A percentile compares a stretch with the other conserved stretches of the same genome.
Evolutionary conservation across 208 protist species (phyloP).

Genomic region (Wallacemonas sp.): DNA sequence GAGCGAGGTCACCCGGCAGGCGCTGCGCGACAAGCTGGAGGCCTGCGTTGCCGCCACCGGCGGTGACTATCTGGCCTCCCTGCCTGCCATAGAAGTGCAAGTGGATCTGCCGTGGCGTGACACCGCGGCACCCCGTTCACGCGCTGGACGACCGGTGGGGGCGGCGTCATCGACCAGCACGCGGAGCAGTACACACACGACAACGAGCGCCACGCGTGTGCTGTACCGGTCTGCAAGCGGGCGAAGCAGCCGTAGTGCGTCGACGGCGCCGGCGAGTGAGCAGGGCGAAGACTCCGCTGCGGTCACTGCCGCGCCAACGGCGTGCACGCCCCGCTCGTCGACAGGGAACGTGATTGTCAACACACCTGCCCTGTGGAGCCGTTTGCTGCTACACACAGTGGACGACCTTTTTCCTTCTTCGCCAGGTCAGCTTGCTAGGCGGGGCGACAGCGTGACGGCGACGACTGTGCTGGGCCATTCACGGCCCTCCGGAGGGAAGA

Average conservation of each 20-base stretch:
- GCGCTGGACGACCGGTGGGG: no score
- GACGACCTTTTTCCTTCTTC: conserved; percentile 19
- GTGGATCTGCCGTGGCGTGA: not conserved
- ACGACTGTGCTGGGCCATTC: no score
- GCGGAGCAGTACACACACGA: not conserved
- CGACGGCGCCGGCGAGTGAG: not conserved
- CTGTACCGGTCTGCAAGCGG: not conserved
- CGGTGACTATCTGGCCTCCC: conserved; percentile 29
- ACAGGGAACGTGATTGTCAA: conserved; percentile 5
- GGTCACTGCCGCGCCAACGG: not conserved
- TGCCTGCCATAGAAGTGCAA: conserved; percentile 32
- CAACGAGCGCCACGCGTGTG: conserved; percentile 4
- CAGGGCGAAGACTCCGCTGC: not conserved
- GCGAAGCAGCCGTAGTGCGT: not conserved
- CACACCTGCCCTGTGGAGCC: conserved; percentile 30
- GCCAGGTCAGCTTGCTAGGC: no score
- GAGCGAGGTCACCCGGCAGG: conserved; percentile 23
- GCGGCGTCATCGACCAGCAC: not conserved
- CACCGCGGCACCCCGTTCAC: not conserved
- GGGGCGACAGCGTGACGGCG: no score
- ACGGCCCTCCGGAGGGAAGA: no score
- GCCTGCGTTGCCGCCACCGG: conserved; percentile 11
- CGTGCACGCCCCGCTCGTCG: not conserved
- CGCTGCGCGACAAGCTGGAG: conserved; percentile 13
- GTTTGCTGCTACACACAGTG: conserved; percentile 30